Evolutionary conservation across 2,329 filamentous ascomycete species (phyloP).

Genomic region (Paecilomyces sp.): DNA sequence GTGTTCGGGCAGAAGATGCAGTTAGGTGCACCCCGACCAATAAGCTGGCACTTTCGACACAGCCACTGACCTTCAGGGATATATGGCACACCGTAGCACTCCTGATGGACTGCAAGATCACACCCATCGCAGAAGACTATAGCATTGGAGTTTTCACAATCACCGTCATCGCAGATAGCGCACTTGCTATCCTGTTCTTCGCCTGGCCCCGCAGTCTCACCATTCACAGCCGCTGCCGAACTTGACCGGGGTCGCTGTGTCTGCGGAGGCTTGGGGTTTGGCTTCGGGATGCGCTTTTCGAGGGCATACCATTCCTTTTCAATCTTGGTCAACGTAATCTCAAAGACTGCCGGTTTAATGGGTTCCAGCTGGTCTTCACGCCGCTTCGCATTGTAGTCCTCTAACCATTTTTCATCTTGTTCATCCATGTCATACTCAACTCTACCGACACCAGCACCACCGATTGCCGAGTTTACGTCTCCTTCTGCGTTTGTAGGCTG

Average conservation of each 20-base stretch:
- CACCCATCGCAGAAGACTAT: conserved; percentile 99
- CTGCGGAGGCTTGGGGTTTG: conserved; percentile 91
- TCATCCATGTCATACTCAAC: conserved; percentile 99
- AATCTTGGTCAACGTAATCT: conserved; percentile 97
- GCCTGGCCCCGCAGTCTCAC: conserved; percentile 69
- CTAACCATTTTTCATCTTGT: conserved; percentile 94
- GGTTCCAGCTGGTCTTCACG: conserved; percentile 67
- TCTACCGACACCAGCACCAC: conserved; percentile 57
- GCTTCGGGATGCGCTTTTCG: conserved; percentile 94
- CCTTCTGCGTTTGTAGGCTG: conserved; percentile 51
- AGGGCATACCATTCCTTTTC: conserved; percentile 97
- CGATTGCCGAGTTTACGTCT: conserved; percentile 46
- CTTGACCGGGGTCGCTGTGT: conserved; percentile 88
- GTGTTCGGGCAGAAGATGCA: conserved; percentile 99
- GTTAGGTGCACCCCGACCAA: conserved; percentile 83
- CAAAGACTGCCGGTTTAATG: conserved; percentile 89
- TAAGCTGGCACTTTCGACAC: conserved; percentile 91
- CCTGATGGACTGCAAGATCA: conserved; percentile 94
- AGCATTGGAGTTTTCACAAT: conserved; percentile 97
- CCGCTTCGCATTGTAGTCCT: conserved; percentile 71
- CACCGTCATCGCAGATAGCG: conserved; percentile 96
- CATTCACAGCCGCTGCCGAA: conserved; percentile 90
- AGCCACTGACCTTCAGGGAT: conserved; percentile 99
- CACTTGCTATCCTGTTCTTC: conserved; percentile 98
- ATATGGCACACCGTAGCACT: conserved; percentile 97